Evolutionary conservation across 2,329 filamentous ascomycete genomes (phyloP).

Genomic region (Pseudogymnoascus sp.): DNA sequence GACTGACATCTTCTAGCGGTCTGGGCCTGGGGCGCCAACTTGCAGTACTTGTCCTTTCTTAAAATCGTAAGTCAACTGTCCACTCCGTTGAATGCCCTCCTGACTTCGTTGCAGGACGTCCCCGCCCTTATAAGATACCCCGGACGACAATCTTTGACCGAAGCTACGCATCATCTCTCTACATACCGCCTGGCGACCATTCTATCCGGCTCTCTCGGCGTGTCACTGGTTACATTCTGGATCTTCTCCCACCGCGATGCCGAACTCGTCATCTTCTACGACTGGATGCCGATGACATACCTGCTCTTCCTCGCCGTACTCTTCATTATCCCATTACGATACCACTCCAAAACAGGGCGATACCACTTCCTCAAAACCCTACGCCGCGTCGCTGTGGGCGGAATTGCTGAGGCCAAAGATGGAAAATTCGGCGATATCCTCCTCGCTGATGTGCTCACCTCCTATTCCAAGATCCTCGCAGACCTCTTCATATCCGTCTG

Average conservation of each 20-base stretch:
- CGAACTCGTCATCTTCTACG: slow-evolving; percentile 63
- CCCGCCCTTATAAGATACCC: slow-evolving; percentile 82
- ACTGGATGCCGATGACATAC: slow-evolving; percentile 80
- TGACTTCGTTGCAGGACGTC: slow-evolving; percentile 50
- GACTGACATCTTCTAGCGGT: slow-evolving; percentile 49
- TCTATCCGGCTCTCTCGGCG: slow-evolving; percentile 59
- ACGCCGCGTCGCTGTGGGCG: slow-evolving; percentile 71
- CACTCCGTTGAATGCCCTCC: neutral
- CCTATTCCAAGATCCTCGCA: slow-evolving; percentile 84
- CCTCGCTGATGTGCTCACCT: slow-evolving; percentile 87
- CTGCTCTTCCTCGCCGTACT: slow-evolving; percentile 62
- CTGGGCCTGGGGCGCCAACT: slow-evolving; percentile 91
- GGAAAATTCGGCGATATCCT: slow-evolving; percentile 93
- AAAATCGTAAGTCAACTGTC: slow-evolving; percentile 53
- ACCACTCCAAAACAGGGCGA: slow-evolving; percentile 61
- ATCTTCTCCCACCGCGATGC: slow-evolving; percentile 61
- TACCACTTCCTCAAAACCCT: slow-evolving; percentile 67
- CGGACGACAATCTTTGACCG: slow-evolving; percentile 57
- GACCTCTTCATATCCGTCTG: slow-evolving; percentile 83
- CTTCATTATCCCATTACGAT: slow-evolving; percentile 64
- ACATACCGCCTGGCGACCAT: slow-evolving; percentile 78
- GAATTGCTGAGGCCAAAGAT: slow-evolving; percentile 75
- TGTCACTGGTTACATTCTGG: slow-evolving; percentile 80
- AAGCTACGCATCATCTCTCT: slow-evolving; percentile 68
- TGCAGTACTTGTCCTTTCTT: slow-evolving; percentile 71